phyloP scores from a whole-genome alignment of 2,329 filamentous ascomycete species.

The Talaromyces sp. region DNA sequence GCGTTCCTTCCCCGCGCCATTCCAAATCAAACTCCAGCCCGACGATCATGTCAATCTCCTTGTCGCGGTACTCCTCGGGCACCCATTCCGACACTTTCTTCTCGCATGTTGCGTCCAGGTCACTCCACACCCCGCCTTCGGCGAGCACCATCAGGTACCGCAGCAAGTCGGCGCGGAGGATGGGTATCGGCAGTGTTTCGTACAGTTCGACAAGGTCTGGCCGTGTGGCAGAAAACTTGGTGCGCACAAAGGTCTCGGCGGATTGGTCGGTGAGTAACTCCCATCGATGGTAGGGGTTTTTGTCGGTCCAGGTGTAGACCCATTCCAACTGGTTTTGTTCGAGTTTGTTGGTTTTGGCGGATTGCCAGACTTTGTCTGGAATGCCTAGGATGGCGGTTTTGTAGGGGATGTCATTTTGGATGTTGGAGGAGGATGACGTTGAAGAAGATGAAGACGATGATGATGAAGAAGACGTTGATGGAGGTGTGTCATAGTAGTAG shows the following conservation, averaged over 20 bases:
- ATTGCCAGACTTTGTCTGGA: conserved; percentile 18
- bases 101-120: conserved; percentile 34
- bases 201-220: conserved; percentile 35
- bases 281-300: conserved; percentile 18
- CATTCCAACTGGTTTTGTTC: conserved; percentile 16
- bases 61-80: conserved; percentile 23
- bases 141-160: conserved; percentile 37
- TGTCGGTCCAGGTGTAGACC: conserved; percentile 19
- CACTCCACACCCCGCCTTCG: conserved; percentile 39
- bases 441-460: not conserved
- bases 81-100: conserved; percentile 32
- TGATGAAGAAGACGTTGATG: not conserved
- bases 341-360: conserved; percentile 17
- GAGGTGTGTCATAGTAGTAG: not conserved
- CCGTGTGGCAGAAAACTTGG: conserved; percentile 23
- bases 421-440: not conserved
- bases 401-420: not conserved
- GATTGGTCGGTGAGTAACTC: conserved; percentile 27
- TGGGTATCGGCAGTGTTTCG: conserved; percentile 28
- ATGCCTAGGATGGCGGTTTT: conserved; percentile 3
- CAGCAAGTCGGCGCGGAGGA: conserved; percentile 39
- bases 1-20: conserved; percentile 6
- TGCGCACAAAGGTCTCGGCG: conserved; percentile 26
- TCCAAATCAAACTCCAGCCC: conserved; percentile 29
- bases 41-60: conserved; percentile 25